phyloP scores from a whole-genome alignment of 192 early-diverging fungal genomes.

The Geranomyces michiganensis region DNA sequence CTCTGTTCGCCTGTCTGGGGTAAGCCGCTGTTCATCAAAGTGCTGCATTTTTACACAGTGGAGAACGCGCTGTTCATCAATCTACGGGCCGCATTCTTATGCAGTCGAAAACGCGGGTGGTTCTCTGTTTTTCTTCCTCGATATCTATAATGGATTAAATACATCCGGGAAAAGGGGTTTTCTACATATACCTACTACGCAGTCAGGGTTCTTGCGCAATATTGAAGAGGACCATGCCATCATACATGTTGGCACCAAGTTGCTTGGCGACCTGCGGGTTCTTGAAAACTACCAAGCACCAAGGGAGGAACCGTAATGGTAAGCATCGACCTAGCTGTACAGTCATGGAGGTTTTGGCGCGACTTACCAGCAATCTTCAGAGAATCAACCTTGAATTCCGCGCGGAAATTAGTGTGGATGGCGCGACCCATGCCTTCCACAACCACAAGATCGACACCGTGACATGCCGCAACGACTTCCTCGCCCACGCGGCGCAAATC shows the following conservation, averaged over 20 bases:
- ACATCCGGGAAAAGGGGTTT: no score
- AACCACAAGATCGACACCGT: slow-evolving; percentile 71
- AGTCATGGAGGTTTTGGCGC: background rate
- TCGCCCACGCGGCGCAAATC: slow-evolving; percentile 69
- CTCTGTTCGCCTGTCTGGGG: no score
- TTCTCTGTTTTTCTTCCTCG: no score
- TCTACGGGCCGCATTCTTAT: no score
- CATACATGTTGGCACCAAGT: slow-evolving; percentile 71
- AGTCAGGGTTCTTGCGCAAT: background rate
- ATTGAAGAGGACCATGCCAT: slow-evolving; percentile 53
- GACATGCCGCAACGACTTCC: slow-evolving; percentile 53
- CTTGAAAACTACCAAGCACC: slow-evolving; percentile 63
- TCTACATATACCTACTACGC: background rate
- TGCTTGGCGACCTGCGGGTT: slow-evolving; percentile 70
- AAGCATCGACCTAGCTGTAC: background rate
- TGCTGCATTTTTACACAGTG: no score
- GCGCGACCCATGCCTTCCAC: slow-evolving; percentile 80
- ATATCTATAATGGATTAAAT: no score
- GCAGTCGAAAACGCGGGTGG: no score
- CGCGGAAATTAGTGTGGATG: slow-evolving; percentile 80
- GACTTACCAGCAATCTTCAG: slow-evolving; percentile 67
- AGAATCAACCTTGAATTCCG: slow-evolving; percentile 68
- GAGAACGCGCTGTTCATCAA: no score
- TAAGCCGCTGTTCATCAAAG: no score
- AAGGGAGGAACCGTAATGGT: background rate